Conservation (phyloP, 257 asterid species). For the Leptodermis oblonga region DNA sequence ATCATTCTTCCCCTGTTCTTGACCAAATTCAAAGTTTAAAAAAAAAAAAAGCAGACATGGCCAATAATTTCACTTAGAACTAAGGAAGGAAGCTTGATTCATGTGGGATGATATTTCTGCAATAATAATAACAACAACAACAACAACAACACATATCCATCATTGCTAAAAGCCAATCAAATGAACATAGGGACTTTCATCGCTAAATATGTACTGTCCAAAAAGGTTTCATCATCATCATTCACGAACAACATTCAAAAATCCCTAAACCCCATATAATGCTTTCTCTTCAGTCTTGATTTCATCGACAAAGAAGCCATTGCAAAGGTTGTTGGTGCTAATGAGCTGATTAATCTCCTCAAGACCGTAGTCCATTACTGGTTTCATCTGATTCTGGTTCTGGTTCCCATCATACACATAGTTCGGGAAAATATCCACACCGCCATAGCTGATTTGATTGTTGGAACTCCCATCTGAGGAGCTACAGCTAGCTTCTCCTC, state of each 20-base stretch:
- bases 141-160: conserved; percentile 8
- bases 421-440: conserved; percentile 26
- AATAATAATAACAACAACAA: conserved; percentile 13
- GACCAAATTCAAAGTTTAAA: conserved; percentile 4
- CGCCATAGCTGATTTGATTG: conserved; percentile 9
- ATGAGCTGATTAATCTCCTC: conserved; percentile 75
- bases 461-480: conserved; percentile 45
- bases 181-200: conserved; percentile 18
- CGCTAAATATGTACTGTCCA: conserved; percentile 15
- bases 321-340: conserved; percentile 41
- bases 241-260: background rate
- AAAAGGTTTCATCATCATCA: conserved; percentile 6
- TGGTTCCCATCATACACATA: conserved; percentile 30
- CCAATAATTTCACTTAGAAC: background rate
- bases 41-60: background rate
- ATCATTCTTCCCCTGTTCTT: conserved; percentile 1
- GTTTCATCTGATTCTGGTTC: conserved; percentile 13
- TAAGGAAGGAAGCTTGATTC: conserved; percentile 16
- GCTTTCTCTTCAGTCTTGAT: conserved; percentile 51
- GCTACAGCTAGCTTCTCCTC: conserved; percentile 40
- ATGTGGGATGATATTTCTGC: conserved; percentile 20
- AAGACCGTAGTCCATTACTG: conserved; percentile 39
- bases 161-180: conserved; percentile 19
- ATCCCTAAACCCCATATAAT: conserved; percentile 5
- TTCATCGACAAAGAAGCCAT: conserved; percentile 42